These are phyloP conservation scores for Yamadazyma scolyti DNA, from an alignment of 805 yeast genomes.

Conservation along the genomic window DNA sequence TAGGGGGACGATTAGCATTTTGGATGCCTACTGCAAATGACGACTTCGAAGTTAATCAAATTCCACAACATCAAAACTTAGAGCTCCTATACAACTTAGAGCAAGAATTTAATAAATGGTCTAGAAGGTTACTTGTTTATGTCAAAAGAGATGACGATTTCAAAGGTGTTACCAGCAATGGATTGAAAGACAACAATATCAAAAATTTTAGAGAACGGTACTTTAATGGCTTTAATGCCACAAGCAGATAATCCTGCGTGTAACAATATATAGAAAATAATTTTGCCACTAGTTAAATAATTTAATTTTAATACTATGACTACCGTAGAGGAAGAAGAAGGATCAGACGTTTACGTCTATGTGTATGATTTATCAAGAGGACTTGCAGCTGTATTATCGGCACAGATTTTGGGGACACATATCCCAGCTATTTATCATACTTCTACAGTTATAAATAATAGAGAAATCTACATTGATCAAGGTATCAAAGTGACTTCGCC, in stretches of 20 bases:
- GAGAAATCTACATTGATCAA: conserved; percentile 57
- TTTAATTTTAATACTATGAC: too few relatives aligned
- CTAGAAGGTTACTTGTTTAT: conserved; percentile 80
- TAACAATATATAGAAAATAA: too few relatives aligned
- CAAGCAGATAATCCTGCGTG: conserved; percentile 17
- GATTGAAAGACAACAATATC: conserved; percentile 47
- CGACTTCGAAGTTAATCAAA: conserved; percentile 60
- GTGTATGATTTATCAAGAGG: conserved; percentile 66
- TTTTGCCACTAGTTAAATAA: too few relatives aligned
- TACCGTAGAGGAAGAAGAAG: conserved; percentile 15
- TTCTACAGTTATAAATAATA: conserved; percentile 49
- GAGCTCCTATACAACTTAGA: conserved; percentile 71
- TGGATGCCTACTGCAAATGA: conserved; percentile 99
- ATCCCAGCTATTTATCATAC: conserved; percentile 70
- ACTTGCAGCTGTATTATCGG: conserved; percentile 50
- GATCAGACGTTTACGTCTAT: conserved; percentile 46
- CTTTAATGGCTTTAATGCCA: conserved; percentile 58
- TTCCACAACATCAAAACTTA: conserved; percentile 76
- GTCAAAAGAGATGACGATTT: conserved; percentile 53
- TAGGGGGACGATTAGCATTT: conserved; percentile 79
- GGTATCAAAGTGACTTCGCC: conserved; percentile 41
- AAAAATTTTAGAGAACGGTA: conserved; percentile 69
- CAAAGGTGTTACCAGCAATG: conserved; percentile 45
- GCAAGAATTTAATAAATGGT: conserved; percentile 92
- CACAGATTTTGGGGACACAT: conserved; percentile 47